Percentiles rank a stretch among this genome's conserved stretches.
These are phyloP conservation scores for Epichloe baconii DNA, from an alignment of 2,329 filamentous ascomycete species.

Conservation along the genomic window DNA sequence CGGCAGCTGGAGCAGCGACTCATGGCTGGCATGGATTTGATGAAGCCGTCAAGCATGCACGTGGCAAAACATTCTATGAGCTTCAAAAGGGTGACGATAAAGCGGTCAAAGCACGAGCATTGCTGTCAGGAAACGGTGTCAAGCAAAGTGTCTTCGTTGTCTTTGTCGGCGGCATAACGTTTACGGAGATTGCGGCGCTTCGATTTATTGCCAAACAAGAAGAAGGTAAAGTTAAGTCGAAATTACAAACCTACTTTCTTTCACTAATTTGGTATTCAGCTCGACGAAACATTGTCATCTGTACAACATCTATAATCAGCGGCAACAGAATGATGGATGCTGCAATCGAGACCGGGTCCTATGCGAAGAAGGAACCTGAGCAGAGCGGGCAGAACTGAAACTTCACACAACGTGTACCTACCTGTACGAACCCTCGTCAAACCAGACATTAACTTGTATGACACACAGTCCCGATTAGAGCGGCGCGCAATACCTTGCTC, in stretches of 20 bases:
- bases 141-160: slow-evolving; percentile 91
- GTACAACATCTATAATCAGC: slow-evolving; percentile 81
- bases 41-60: slow-evolving; percentile 75
- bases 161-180: slow-evolving; percentile 92
- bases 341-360: slow-evolving; percentile 60
- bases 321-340: slow-evolving; percentile 82
- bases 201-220: slow-evolving; percentile 80
- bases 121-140: slow-evolving; percentile 64
- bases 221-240: slow-evolving; percentile 40
- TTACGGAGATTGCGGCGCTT: slow-evolving; percentile 88
- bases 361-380: slow-evolving; percentile 26
- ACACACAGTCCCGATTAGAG: not conserved
- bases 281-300: slow-evolving; percentile 76
- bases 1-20: slow-evolving; percentile 39
- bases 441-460: not conserved
- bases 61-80: slow-evolving; percentile 83
- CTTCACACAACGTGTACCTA: not conserved
- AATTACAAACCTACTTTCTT: not conserved
- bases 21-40: slow-evolving; percentile 92
- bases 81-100: slow-evolving; percentile 88
- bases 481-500: not conserved
- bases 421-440: slow-evolving; percentile 1
- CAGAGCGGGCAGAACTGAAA: slow-evolving; percentile 1
- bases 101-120: slow-evolving; percentile 71
- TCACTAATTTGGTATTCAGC: slow-evolving; percentile 27